Evolutionary conservation across 495 filamentous ascomycete genomes (phyloP), one percentile per base, ranked within the genome.

Genomic region (Diplogelasinospora grovesii): DNA sequence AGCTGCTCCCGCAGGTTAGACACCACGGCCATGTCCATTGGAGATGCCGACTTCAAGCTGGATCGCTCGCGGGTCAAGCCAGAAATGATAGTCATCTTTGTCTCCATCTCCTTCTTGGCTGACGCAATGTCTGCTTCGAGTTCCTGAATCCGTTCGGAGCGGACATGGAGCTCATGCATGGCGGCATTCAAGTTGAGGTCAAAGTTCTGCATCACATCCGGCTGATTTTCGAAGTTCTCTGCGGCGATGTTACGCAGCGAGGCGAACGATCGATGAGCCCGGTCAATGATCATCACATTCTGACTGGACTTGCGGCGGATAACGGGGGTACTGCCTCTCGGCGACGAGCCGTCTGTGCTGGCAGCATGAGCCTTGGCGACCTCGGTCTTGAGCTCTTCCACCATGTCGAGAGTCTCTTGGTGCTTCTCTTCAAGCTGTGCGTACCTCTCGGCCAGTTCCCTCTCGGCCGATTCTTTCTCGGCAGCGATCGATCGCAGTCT

Each of bases 271-370:
- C 92, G 81, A 49, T 94, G 89, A 15, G 89, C 89, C 40, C 89
- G 83, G 59, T 97, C 92, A 41, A 92, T 83, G 35, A 83, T 80
- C 62, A 94, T 78, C 33, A 95, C 68, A 39, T 87, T 94, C 60
- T 96, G 89, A 54, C 86, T 95, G 13, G 89, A 94, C 66, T 95
- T 95, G 46, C 90, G 81, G 37, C 89, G 85, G 52, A 97, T 88
- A 37, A 93, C 77, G 4, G 85, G 81, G 2, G 67, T 67, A 24
- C 72, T 72, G 8, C 74, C 72, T 35, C 65, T 65, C 30, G 87
- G 82, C 11, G 82, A 81, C n/a, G 77, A 72, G 19, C 75, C 71
- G 13, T 77, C 75, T 4, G 45, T 52, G 39, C 59, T 55, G 37
- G 69, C 73, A 50, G 71, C 66, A 53, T 81, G 84, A 21, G 82